Evolutionary conservation across 495 filamentous ascomycete genomes (phyloP), one percentile per base, ranked within the genome.

Genomic region (Bryoglossum gracile): DNA sequence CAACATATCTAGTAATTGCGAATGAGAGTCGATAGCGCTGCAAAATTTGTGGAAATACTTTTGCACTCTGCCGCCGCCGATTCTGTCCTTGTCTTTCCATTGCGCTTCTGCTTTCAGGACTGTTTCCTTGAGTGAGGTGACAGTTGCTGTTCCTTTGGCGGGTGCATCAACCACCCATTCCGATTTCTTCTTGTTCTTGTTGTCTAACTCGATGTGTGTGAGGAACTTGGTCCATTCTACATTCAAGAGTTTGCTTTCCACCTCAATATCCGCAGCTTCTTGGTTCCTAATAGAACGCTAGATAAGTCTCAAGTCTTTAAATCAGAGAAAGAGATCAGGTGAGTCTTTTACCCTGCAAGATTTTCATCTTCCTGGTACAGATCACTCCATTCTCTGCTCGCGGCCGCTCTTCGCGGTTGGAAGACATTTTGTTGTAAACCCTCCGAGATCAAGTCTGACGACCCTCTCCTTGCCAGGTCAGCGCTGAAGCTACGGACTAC

Each of bases 371-470:
- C 18, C 19, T 40, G 37, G 13, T 40, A 40, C 11, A 18, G 22
- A 11, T n/a, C 18, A 19, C 37, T 40, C 37, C 37, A 40, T 40
- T 40, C 37, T 40, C 37, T 40, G 22, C 37, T 40, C 37, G 19
- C 37, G 26, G 26, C 26, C 6, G 26, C 26, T 30, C 6, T 13
- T 30, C 26, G 13, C 13, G 18, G 37, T 18, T 8, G 14, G 10
- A 10, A 9, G 13, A 40, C 13, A 19, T 11, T 19, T 19, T 40
- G 14, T 8, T 40, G 37, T 4, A 40, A 21, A 22, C 37, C 37
- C 22, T 40, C 14, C 18, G 37, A 9, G 4, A 40, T 40, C 14
- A 40, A 4, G 22, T 40, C 19, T 10, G 18, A 10, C 19, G 37
- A 19, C 18, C 22, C 18, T 5, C 37, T 40, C 13, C 22, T 9